Percentiles rank a stretch among this genome's conserved stretches.
Conservation (phyloP, 305 asterid genomes). For the Plantago coronopus region DNA sequence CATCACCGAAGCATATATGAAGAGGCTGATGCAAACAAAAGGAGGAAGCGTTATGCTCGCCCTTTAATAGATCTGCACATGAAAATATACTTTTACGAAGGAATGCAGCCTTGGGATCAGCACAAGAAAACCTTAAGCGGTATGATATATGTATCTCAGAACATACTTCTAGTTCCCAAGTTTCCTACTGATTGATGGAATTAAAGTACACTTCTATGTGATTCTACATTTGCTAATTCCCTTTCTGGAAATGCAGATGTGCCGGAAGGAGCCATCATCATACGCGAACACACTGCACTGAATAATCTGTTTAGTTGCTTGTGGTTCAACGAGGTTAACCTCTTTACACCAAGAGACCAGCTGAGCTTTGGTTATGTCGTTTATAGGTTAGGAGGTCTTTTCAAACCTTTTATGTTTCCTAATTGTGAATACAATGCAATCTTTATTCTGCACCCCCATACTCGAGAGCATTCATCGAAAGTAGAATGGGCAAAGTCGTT, state of each 20-base stretch:
- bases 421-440: conserved; percentile 91
- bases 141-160: conserved; percentile 26
- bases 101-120: conserved; percentile 82
- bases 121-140: conserved; percentile 61
- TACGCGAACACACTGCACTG: conserved; percentile 79
- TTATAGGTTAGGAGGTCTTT: conserved; percentile 58
- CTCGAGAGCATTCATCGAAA: conserved; percentile 87
- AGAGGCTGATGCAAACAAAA: conserved; percentile 91
- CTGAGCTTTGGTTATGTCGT: conserved; percentile 90
- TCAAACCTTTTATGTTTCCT: conserved; percentile 78
- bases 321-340: conserved; percentile 97
- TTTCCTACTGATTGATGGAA: neutral
- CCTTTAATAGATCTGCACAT: conserved; percentile 87
- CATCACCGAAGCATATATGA: conserved; percentile 77
- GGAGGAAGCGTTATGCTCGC: conserved; percentile 95
- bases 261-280: conserved; percentile 95
- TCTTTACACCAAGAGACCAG: conserved; percentile 95
- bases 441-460: conserved; percentile 75
- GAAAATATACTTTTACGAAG: conserved; percentile 79
- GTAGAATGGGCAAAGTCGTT: conserved; percentile 89
- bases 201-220: too few species aligned
- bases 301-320: conserved; percentile 89
- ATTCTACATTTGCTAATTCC: neutral
- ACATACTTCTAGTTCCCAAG: neutral
- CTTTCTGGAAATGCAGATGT: conserved; percentile 55